Evolutionary conservation across 2,329 filamentous ascomycete genomes (phyloP).

Genomic region (Dryadomyces quercivorus): DNA sequence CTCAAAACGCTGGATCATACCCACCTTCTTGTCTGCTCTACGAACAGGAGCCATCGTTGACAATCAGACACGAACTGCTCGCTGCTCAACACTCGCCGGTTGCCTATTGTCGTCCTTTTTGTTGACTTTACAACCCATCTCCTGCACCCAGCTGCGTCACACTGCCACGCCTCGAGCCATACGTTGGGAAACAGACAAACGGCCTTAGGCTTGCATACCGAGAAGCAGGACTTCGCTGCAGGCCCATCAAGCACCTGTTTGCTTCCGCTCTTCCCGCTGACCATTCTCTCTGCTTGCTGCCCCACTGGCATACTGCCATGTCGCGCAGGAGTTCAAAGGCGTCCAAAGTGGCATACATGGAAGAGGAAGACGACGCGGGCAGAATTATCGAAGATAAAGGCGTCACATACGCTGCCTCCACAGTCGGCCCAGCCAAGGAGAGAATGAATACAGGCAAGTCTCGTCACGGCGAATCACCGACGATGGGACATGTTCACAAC

Average conservation of each 20-base stretch:
- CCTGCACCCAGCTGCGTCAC: background rate
- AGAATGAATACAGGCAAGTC: slow-evolving; percentile 37
- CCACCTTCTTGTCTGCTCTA: background rate
- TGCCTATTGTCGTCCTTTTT: background rate
- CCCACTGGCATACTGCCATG: slow-evolving; percentile 21
- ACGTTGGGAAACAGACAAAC: too few relatives aligned
- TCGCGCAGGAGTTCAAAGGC: slow-evolving; percentile 18
- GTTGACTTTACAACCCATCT: background rate
- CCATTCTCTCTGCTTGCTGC: background rate
- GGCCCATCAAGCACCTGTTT: background rate
- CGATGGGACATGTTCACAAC: slow-evolving; percentile 17
- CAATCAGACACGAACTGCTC: background rate
- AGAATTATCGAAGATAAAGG: slow-evolving; percentile 25
- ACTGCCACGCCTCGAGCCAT: background rate
- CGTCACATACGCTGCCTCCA: slow-evolving; percentile 33
- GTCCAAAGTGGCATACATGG: slow-evolving; percentile 29
- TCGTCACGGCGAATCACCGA: slow-evolving; percentile 23
- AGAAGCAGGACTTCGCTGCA: background rate
- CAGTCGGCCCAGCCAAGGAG: slow-evolving; percentile 34
- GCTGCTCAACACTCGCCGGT: background rate
- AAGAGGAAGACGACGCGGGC: slow-evolving; percentile 39
- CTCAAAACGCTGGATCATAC: background rate
- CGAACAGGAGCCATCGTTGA: background rate
- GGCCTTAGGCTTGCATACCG: too few relatives aligned
- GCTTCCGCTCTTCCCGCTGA: background rate